Base-by-base conservation (phyloP, 2,329 filamentous ascomycete species). In the Talaromyces sp. region DNA sequence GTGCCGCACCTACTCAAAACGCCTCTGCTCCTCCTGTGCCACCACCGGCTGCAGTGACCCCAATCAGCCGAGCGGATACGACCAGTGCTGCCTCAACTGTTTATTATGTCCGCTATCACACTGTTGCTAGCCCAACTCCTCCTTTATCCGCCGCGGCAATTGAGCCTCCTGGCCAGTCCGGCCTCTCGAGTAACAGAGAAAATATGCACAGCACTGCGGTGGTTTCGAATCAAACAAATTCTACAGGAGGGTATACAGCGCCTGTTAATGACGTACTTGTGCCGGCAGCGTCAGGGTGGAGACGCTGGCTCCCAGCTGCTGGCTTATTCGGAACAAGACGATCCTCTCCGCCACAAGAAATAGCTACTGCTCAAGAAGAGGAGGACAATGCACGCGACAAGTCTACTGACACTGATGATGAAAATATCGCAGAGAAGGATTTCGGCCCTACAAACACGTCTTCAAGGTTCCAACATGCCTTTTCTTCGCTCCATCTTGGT, bases 61-160 rank as follows among this genome's bases (percentile, higher is more conserved):
- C 86, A 1, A 76, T 87, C 40, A 87, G 83, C 69, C 78, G 85
- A 66, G 81, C 82, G 21, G 85, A 88, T 67, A 86, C 84, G 0
- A 83, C 82, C 5, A 88, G 85, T 71, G 84, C 84, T 8, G 82
- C 82, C 28, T 88, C 85, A 65, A 88, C 86, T 0, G 82, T 87
- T 4, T 88, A 88, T 69, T 82, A 84, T 58, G 82, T 88, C 33
- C 82, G 83, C 33, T 86, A 88, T 68, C 83, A 87, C 68, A 80
- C 84, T 14, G 77, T 83, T 8, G 75, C 76, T 16, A 81, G 80
- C 57, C 77, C 78, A 62, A 82, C 79, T 42, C 81, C 73, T 57
- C 75, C 76, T 2, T 72, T 74, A n/a, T 67, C 67, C 16, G 73
- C 56, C 4, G 35, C 31, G 3, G 50, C 64, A 39, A 40, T 50